Evolutionary conservation across 805 yeast species (phyloP).

Genomic region (Wilhelminamyces savonicus): DNA sequence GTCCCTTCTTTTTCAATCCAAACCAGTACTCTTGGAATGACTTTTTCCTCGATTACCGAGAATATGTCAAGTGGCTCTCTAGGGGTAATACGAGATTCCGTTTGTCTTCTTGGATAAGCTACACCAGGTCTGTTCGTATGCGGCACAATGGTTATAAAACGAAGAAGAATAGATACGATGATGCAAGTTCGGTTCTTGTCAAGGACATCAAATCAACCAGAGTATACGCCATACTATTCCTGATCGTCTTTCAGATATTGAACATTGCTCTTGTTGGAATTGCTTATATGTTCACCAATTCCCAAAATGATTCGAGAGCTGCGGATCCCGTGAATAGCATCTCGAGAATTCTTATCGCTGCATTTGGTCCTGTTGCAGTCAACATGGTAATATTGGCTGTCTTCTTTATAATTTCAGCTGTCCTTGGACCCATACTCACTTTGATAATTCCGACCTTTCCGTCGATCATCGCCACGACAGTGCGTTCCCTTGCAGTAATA

Average conservation of each 20-base stretch:
- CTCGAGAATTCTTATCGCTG: slow-evolving; percentile 36
- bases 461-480: slow-evolving; percentile 46
- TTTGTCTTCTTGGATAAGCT: slow-evolving; percentile 39
- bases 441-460: slow-evolving; percentile 42
- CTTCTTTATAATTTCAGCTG: slow-evolving; percentile 38
- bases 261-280: slow-evolving; percentile 27
- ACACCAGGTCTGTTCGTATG: too few relatives aligned
- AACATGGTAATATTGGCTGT: slow-evolving; percentile 35
- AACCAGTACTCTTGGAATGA: slow-evolving; percentile 68
- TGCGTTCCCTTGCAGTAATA: slow-evolving; percentile 49
- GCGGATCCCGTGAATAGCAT: slow-evolving; percentile 34
- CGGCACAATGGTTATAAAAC: too few relatives aligned
- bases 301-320: slow-evolving; percentile 41
- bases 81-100: slow-evolving; percentile 43
- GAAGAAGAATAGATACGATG: slow-evolving; percentile 54
- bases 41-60: slow-evolving; percentile 63
- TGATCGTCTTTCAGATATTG: slow-evolving; percentile 31
- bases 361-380: slow-evolving; percentile 42
- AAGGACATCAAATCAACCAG: slow-evolving; percentile 47
- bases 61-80: slow-evolving; percentile 45
- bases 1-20: slow-evolving; percentile 74
- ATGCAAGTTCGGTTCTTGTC: slow-evolving; percentile 36
- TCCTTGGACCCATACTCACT: slow-evolving; percentile 45
- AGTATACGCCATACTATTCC: slow-evolving; percentile 35
- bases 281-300: slow-evolving; percentile 49